These are phyloP conservation scores for Buddleja alternifolia DNA, from an alignment of 257 asterid species.

Conservation along the genomic window DNA sequence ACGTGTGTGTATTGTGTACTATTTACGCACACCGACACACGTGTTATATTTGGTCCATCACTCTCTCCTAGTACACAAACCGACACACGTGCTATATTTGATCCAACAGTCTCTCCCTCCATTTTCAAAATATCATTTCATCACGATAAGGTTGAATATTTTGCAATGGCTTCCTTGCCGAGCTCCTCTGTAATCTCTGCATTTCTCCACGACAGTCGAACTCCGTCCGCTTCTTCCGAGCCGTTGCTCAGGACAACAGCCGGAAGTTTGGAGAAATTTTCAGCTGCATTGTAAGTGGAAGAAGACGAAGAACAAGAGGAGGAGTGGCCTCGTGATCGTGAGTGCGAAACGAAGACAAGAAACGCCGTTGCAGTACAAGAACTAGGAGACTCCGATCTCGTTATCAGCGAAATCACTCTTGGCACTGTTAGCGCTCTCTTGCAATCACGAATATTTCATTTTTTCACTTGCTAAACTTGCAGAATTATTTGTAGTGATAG, in stretches of 20 bases:
- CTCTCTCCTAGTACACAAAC: no score
- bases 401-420: slow-evolving; percentile 81
- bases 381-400: slow-evolving; percentile 88
- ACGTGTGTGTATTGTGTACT: no score
- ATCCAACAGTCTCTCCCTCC: no score
- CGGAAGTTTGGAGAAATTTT: slow-evolving; percentile 30
- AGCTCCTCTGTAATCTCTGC: slow-evolving; percentile 26
- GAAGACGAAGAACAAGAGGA: slow-evolving; percentile 30
- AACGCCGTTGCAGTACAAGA: slow-evolving; percentile 58
- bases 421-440: slow-evolving; percentile 73
- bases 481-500: no score
- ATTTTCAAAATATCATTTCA: no score
- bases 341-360: slow-evolving; percentile 35
- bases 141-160: neutral
- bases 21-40: no score
- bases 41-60: slow-evolving; percentile 15
- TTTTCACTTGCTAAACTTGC: neutral
- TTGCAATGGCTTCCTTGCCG: slow-evolving; percentile 43
- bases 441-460: neutral
- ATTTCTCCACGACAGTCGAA: slow-evolving; percentile 19
- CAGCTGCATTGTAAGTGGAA: slow-evolving; percentile 27
- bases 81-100: no score
- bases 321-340: slow-evolving; percentile 33
- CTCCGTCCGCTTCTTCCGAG: slow-evolving; percentile 18
- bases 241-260: slow-evolving; percentile 7